These are phyloP conservation scores for Arthroderma sp. DNA, from an alignment of 2,329 filamentous ascomycete genomes.

Conservation along the genomic window DNA sequence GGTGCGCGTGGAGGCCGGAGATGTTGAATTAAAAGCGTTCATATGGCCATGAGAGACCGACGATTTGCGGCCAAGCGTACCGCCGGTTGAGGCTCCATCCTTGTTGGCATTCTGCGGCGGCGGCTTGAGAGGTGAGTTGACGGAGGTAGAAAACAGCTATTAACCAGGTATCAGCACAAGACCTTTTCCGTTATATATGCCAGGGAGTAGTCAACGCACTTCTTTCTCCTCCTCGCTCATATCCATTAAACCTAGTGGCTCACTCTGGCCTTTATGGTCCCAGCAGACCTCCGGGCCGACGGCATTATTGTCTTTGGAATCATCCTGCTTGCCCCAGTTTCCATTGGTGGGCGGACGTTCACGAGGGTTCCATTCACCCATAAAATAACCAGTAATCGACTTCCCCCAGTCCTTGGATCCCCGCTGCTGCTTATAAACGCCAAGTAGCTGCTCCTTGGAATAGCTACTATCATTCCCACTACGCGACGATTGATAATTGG, in stretches of 20 bases:
- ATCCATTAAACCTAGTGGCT: slow-evolving; percentile 60
- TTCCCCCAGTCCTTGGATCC: slow-evolving; percentile 44
- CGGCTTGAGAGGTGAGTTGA: slow-evolving; percentile 88
- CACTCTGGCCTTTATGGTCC: slow-evolving; percentile 59
- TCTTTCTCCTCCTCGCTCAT: slow-evolving; percentile 58
- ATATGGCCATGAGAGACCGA: slow-evolving; percentile 60
- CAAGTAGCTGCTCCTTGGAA: slow-evolving; percentile 65
- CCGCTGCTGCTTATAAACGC: slow-evolving; percentile 53
- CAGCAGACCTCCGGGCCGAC: slow-evolving; percentile 83
- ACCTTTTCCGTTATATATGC: slow-evolving; percentile 4
- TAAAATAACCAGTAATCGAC: slow-evolving; percentile 56
- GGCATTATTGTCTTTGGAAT: slow-evolving; percentile 59
- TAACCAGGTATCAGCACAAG: slow-evolving; percentile 16
- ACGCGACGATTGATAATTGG: slow-evolving; percentile 38
- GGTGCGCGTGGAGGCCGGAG: slow-evolving; percentile 62
- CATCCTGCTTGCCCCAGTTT: slow-evolving; percentile 66
- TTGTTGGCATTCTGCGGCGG: slow-evolving; percentile 57
- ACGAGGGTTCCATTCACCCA: slow-evolving; percentile 67
- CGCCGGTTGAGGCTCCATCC: slow-evolving; percentile 33
- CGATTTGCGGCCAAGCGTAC: slow-evolving; percentile 56
- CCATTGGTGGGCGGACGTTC: slow-evolving; percentile 50
- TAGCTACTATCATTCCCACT: slow-evolving; percentile 51
- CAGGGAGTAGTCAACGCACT: slow-evolving; percentile 32
- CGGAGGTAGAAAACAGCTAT: slow-evolving; percentile 69
- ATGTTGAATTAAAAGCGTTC: slow-evolving; percentile 56